These are phyloP conservation scores for Fomes fomentarius DNA, from an alignment of 1,284 basidiomycete genomes.

Conservation along the genomic window DNA sequence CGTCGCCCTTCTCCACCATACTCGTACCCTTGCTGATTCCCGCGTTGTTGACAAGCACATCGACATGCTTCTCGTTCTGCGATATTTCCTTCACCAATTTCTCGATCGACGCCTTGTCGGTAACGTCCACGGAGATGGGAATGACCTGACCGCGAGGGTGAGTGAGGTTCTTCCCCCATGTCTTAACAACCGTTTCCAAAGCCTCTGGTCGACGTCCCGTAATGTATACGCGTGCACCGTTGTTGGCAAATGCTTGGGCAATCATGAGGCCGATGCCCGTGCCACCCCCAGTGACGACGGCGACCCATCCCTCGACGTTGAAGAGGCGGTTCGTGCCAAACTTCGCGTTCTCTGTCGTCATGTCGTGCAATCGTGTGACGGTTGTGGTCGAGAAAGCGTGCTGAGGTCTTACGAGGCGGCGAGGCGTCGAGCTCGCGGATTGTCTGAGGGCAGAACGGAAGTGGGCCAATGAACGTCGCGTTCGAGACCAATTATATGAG, in stretches of 20 bases:
- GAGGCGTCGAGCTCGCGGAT: constrained; percentile 2
- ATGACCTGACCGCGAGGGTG: constrained; percentile 39
- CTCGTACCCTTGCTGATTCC: constrained; percentile 35
- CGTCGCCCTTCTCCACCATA: constrained; percentile 36
- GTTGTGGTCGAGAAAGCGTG: constrained; percentile 8
- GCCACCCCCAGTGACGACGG: constrained; percentile 44
- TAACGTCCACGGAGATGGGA: constrained; percentile 37
- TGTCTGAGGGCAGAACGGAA: constrained; percentile 12
- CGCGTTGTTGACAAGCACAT: constrained; percentile 44
- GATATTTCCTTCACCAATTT: constrained; percentile 35
- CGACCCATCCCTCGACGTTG: constrained; percentile 38
- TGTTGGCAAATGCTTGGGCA: constrained; percentile 42
- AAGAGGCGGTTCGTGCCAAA: constrained; percentile 32
- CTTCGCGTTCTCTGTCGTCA: constrained; percentile 25
- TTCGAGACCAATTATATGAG: background rate
- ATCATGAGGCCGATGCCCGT: constrained; percentile 47
- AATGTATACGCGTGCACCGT: constrained; percentile 45
- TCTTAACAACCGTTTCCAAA: constrained; percentile 29
- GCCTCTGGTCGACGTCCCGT: constrained; percentile 33
- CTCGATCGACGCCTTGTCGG: constrained; percentile 38
- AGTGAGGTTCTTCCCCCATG: constrained; percentile 30
- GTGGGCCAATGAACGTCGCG: constrained; percentile 4
- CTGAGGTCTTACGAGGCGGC: background rate
- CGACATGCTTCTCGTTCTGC: constrained; percentile 39
- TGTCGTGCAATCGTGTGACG: constrained; percentile 4